Evolutionary conservation across 1,284 basidiomycete genomes (phyloP), one percentile per base, ranked within the genome.

Genomic region (Mycena sp.): DNA sequence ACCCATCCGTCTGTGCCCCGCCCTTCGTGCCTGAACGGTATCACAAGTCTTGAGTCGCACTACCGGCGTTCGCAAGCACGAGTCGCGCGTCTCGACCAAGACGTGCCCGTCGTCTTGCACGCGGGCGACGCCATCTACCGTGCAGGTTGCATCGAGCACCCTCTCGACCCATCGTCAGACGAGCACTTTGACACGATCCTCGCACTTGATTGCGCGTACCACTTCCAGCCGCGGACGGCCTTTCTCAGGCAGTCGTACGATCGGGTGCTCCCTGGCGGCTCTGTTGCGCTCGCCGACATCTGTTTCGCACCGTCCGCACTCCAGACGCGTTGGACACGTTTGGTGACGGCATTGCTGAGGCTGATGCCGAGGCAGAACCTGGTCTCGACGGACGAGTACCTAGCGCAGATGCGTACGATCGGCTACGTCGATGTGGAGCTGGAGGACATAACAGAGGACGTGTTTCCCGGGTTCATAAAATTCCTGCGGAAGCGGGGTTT

Each of bases 131-230:
- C 87, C 1, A 74, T 89, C 21, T 83, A 74, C 68, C 76, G 75
- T 11, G 65, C 72, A 11, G 70, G 43, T 19, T 61, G 65, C 7
- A 26, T 26, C 21, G 48, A 69, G 7, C 85, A 87, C 66, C 85
- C 85, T 17, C 72, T 87, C 7, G 70, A 76, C 54, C 74, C 79
- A 11, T 65, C 73, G 3, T 72, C 74, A 9, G 28, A 57, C 2
- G 30, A 50, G 16, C 60, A 56, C n/a, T 87, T 81, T 65, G 80
- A 85, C 56, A 74, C 76, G 26, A 83, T 87, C 43, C 76, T 85
- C 29, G 87, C 88, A 6, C 79, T 92, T 28, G 90, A 93, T 71
- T 90, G 89, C 63, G 87, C 89, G 2, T 91, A 91, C 72, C 90
- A 92, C 72, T 91, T 91, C 72, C 71, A 80, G 9, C 85, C 87